Percentiles rank a stretch among this genome's conserved stretches.
phyloP scores from a whole-genome alignment of 1,139 yeast genomes.

The Sugiyamaella xylanicola region DNA sequence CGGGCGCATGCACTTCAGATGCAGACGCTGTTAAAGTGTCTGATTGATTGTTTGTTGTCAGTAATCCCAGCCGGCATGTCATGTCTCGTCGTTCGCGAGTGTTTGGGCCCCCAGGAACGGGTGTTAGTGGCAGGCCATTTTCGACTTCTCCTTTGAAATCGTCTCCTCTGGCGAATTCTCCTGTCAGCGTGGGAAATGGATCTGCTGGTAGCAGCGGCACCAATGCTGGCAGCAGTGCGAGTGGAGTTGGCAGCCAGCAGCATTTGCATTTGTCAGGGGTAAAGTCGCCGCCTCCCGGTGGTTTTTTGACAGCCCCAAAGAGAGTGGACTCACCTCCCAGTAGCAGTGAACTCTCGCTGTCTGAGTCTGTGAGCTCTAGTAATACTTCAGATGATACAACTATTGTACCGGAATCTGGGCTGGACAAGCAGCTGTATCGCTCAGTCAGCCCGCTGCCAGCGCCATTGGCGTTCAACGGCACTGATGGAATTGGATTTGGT shows the following conservation, averaged over 20 bases:
- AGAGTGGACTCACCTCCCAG: constrained; percentile 28
- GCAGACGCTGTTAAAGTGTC: neutral
- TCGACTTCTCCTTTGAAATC: constrained; percentile 16
- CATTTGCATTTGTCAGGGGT: constrained; percentile 6
- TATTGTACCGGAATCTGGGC: constrained; percentile 5
- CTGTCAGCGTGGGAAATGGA: too few species aligned
- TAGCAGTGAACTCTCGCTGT: constrained; percentile 28
- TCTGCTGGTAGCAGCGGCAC: neutral
- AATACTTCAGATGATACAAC: constrained; percentile 23
- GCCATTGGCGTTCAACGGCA: neutral
- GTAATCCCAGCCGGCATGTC: constrained; percentile 12
- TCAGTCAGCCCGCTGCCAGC: neutral
- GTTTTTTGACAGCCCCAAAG: constrained; percentile 9
- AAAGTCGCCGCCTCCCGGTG: constrained; percentile 9
- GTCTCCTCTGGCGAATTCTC: constrained; percentile 14
- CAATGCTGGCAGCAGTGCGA: neutral
- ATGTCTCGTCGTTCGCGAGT: constrained; percentile 20
- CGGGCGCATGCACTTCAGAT: neutral
- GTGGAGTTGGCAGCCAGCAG: constrained; percentile 5
- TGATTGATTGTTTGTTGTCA: too few species aligned
- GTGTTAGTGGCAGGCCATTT: constrained; percentile 6
- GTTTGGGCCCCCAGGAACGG: constrained; percentile 15
- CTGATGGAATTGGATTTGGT: too few species aligned
- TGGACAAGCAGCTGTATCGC: neutral
- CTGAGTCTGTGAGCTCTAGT: constrained; percentile 30